These are phyloP conservation scores for Verbascum thapsus DNA, from an alignment of 257 asterid species.

Conservation along the genomic window DNA sequence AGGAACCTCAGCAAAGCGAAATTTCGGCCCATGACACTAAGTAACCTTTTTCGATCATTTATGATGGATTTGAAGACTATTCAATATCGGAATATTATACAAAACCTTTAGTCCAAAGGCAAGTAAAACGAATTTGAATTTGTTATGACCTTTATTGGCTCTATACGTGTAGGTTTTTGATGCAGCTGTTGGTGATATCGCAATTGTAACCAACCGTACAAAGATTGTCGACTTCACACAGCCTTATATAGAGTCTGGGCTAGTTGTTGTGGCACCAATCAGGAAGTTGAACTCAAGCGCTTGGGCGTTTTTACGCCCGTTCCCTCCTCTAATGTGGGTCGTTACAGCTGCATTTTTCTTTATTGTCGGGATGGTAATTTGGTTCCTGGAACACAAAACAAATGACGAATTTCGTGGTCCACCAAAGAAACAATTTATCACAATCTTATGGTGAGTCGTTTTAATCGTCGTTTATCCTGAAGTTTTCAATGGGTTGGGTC, in stretches of 20 bases:
- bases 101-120: too few species aligned
- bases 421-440: conserved; percentile 65
- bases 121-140: conserved; percentile 8
- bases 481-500: too few species aligned
- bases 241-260: conserved; percentile 80
- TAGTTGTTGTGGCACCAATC: conserved; percentile 67
- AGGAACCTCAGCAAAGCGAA: too few species aligned
- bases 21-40: too few species aligned
- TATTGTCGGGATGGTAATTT: conserved; percentile 61
- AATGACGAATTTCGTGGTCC: conserved; percentile 88
- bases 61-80: too few species aligned
- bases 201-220: conserved; percentile 73
- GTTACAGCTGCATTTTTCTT: conserved; percentile 67
- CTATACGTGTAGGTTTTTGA: conserved; percentile 61
- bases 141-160: conserved; percentile 8
- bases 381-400: conserved; percentile 78
- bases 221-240: conserved; percentile 80
- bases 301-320: conserved; percentile 83
- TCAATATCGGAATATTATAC: too few species aligned
- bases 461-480: not conserved
- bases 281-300: conserved; percentile 54
- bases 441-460: conserved; percentile 66
- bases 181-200: conserved; percentile 84
- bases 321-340: conserved; percentile 67
- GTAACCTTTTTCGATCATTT: too few species aligned